Evolutionary conservation across 108 stramenopile genomes (phyloP), one percentile per base, ranked within the genome.

Genomic region (Craspedostauros australis): DNA sequence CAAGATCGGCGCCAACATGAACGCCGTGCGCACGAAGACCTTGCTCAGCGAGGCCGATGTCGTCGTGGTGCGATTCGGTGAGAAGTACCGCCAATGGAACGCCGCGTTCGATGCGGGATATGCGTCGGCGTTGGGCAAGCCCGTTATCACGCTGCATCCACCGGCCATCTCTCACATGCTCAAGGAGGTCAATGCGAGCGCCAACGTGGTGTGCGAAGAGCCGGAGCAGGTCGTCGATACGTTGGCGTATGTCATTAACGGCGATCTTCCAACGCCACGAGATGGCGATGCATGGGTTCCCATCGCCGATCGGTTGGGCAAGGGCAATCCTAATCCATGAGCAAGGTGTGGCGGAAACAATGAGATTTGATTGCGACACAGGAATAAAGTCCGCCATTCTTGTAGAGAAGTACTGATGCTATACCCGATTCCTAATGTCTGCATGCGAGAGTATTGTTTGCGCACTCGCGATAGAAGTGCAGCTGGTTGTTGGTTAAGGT

Each of bases 31-130:
- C 2, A 93, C 82, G 22, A 72, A 84, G 48, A 83, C 80, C 0
- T 47, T 88, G 16, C 58, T 88, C 1, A 57, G 70, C 33, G 80
- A 88, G 15, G 78, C 85, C 1, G 91, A 93, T 67, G 58, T 93
- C 36, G 87, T 93, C 5, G 91, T 93, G 8, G 87, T 86, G n/a
- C 64, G 86, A 27, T 93, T 88, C 56, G 91, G 87, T 14, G 82
- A 86, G 36, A 88, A 87, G 36, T 93, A 88, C 57, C 60, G 85
- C 26, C 91, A 93, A 43, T 93, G 84, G 89, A 91, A 91, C 62
- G 89, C 89, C 7, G 84, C 84, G 18, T 91, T 91, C 54, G 89
- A 86, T 61, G 91, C 86, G 0, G 91, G 86, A 7, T 93, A 82
- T 61, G 91, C 91, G 3, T 54, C 74, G 4, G 91, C 91, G 19